Conservation (phyloP, 768 basidiomycete species). For the Holtermanniella nyarrowii region DNA sequence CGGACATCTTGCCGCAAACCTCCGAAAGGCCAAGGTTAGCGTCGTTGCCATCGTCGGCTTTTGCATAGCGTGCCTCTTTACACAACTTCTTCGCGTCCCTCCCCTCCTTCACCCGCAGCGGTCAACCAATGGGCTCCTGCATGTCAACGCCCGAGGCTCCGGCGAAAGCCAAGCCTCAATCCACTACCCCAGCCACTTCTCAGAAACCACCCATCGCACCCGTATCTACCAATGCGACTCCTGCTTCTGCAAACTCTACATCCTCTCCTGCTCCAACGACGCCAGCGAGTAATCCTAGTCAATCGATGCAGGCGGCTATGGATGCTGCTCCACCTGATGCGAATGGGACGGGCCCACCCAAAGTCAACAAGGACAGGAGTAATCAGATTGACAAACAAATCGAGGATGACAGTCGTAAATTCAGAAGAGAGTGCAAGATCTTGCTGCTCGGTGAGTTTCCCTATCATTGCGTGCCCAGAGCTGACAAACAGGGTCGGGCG, state of each 20-base stretch:
- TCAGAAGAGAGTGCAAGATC: constrained; percentile 85
- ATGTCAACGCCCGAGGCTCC: constrained; percentile 27
- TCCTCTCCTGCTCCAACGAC: constrained; percentile 3
- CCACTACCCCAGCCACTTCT: not conserved
- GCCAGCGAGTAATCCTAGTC: constrained; percentile 1
- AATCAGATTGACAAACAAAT: constrained; percentile 64
- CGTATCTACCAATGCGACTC: not conserved
- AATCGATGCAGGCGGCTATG: not conserved
- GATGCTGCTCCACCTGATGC: constrained; percentile 11
- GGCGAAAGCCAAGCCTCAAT: not conserved
- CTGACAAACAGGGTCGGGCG: constrained; percentile 63
- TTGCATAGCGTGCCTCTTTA: no score
- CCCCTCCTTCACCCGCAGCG: not conserved
- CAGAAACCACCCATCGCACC: not conserved
- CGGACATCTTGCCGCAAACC: no score
- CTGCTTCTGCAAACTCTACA: not conserved
- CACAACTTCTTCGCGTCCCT: no score
- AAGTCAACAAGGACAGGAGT: constrained; percentile 31
- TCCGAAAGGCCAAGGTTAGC: no score
- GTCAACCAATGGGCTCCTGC: constrained; percentile 28
- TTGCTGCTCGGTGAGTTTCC: constrained; percentile 64
- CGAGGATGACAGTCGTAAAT: constrained; percentile 72
- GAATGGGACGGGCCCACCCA: constrained; percentile 23
- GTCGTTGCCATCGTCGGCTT: no score
- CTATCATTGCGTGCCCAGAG: constrained; percentile 1